These are phyloP conservation scores for Basidiobolus meristosporus DNA, from an alignment of 371 early-diverging fungal species.

Conservation along the genomic window DNA sequence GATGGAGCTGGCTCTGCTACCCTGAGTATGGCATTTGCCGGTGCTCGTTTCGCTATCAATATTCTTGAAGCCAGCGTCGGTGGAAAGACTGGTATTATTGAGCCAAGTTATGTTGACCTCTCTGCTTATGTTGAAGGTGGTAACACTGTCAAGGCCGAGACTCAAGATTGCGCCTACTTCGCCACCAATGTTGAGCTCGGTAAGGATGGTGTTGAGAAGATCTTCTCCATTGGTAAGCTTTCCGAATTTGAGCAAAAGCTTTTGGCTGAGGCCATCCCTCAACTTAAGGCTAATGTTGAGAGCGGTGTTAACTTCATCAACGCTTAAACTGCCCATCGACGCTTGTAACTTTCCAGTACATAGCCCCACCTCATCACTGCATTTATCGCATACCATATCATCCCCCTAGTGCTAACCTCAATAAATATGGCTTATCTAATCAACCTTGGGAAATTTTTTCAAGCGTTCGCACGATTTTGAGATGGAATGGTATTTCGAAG, in stretches of 20 bases:
- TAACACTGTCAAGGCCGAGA: conserved; percentile 20
- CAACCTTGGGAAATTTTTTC: too few species aligned
- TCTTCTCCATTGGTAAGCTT: conserved; percentile 42
- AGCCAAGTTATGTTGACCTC: conserved; percentile 75
- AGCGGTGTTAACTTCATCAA: conserved; percentile 36
- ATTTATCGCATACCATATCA: too few species aligned
- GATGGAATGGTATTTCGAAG: too few species aligned
- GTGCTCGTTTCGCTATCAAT: conserved; percentile 86
- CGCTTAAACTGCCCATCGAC: too few species aligned
- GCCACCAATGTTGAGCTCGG: too few species aligned
- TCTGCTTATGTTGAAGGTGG: conserved; percentile 9
- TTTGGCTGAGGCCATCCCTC: conserved; percentile 39
- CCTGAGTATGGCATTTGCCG: conserved; percentile 96
- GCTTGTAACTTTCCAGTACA: too few species aligned
- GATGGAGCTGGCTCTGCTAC: conserved; percentile 96
- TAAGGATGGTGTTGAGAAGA: conserved; percentile 52
- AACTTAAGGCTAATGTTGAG: conserved; percentile 60
- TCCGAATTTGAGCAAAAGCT: conserved; percentile 52
- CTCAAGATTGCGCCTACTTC: too few species aligned
- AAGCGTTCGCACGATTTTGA: too few species aligned
- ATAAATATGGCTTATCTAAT: too few species aligned
- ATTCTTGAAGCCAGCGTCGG: conserved; percentile 73
- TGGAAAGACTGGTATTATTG: conserved; percentile 75
- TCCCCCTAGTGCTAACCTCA: too few species aligned
- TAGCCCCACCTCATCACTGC: too few species aligned